Base-by-base conservation (phyloP, 805 yeast genomes). In the Metschnikowia cerradonensis region DNA sequence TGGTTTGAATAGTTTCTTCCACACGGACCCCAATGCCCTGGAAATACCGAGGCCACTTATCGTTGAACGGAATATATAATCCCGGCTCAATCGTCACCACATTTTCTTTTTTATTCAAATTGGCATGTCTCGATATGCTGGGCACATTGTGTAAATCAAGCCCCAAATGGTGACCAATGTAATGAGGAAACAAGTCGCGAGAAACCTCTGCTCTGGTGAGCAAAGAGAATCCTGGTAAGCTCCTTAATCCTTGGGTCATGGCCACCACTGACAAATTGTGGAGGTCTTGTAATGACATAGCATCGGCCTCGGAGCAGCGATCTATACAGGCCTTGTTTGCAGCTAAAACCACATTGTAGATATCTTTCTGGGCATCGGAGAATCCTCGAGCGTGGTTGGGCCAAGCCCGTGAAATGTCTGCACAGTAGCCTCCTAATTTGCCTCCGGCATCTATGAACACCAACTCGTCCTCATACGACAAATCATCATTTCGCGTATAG, bases 51-150 rank as follows among this genome's bases (percentile, higher is more conserved):
- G 99, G 98, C 77, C 84, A 92, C 51, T 72, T 74, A 49, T 79
- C 82, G 58, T 75, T 75, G 57, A 79, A 75, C 1, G 99, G 98
- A 40, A 95, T 80, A 65, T 94, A 94, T 30, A 94, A 77, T 26
- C 99, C 99, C 0, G 99, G 99, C 66, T 95, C 99, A 22, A 95
- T 82, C 1, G 99, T 94, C 44, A 94, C 75, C 3, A 92, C 97
- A 64, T 90, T 95, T 20, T 91, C 91, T 19, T 74, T 72, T 42
- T 68, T n/a, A n/a, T n/a, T 68, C 43, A 94, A 65, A 32, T 71
- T 70, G 20, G 76, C 74, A 49, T 71, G 72, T 55, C 90, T 76
- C 3, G 92, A 78, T 37, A 75, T 76, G 2, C 75, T 67, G 4
- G 96, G 95, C 35, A 82, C 75, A 63, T 89, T 96, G 67, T 89